phyloP scores from a whole-genome alignment of 2,329 filamentous ascomycete species.

The Teratosphaeriaceae sp. region DNA sequence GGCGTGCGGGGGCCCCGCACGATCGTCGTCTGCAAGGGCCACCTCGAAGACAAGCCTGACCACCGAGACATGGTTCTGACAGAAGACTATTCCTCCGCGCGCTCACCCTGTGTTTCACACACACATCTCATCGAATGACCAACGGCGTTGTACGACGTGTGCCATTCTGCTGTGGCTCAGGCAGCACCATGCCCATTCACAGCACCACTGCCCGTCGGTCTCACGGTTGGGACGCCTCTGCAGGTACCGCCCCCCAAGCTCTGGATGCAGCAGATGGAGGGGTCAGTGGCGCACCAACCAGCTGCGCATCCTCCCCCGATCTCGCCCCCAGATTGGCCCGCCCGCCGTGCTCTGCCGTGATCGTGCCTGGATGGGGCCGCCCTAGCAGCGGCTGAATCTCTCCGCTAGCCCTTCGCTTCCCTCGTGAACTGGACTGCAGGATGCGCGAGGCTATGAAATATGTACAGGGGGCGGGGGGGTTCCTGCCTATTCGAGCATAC shows the following conservation, averaged over 20 bases:
- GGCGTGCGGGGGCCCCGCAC: too few species aligned
- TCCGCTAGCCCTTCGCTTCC: neutral
- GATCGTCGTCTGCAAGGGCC: too few species aligned
- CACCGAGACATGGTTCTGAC: neutral
- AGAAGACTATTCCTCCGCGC: neutral
- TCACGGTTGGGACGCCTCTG: neutral
- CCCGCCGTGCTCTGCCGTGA: neutral
- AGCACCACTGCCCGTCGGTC: neutral
- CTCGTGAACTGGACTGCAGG: neutral
- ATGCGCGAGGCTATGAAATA: neutral
- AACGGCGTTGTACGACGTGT: neutral
- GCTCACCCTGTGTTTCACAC: neutral
- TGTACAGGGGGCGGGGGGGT: neutral
- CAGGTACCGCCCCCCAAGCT: slow-evolving; percentile 2
- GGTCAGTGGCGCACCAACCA: neutral
- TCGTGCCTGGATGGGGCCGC: neutral
- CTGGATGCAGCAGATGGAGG: neutral
- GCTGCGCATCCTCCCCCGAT: neutral
- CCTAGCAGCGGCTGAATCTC: neutral
- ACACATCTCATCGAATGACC: neutral
- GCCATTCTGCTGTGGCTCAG: neutral
- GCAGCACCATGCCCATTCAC: neutral
- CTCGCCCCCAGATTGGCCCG: neutral
- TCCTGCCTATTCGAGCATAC: neutral
- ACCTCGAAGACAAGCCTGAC: neutral